Evolutionary conservation across 768 basidiomycete species (phyloP).

Genomic region (Gloeostereum incarnatum): DNA sequence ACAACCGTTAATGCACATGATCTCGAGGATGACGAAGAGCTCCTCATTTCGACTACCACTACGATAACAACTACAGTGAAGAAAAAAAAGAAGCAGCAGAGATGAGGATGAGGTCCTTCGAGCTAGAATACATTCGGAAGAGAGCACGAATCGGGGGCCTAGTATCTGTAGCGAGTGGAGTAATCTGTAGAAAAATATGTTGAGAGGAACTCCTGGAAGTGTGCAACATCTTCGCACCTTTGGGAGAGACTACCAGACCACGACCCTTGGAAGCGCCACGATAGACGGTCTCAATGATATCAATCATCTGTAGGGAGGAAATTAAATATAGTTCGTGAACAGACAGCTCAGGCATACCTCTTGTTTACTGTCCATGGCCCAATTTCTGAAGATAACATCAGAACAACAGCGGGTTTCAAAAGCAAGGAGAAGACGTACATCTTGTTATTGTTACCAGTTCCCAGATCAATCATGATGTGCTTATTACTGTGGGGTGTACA

Average conservation of each 20-base stretch:
- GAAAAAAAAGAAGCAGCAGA: no score
- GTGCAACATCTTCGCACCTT: conserved; percentile 45
- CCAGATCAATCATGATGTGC: conserved; percentile 99
- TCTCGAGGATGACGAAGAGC: no score
- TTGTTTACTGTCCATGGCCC: conserved; percentile 99
- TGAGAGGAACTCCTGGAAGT: conserved; percentile 3
- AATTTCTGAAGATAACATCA: conserved; percentile 55
- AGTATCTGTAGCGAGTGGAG: conserved; percentile 76
- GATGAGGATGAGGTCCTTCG: no score
- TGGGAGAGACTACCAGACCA: conserved; percentile 94
- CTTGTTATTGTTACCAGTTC: conserved; percentile 99
- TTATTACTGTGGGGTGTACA: conserved; percentile 57
- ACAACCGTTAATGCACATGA: no score
- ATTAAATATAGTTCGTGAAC: not conserved
- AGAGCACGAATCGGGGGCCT: no score
- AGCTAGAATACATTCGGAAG: no score
- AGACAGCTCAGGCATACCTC: conserved; percentile 47
- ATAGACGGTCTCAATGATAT: conserved; percentile 97
- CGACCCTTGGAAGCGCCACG: conserved; percentile 96
- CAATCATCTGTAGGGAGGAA: conserved; percentile 59
- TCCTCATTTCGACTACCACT: no score
- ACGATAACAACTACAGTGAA: no score
- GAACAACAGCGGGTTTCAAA: not conserved
- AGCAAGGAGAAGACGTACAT: conserved; percentile 49
- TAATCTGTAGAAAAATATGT: conserved; percentile 41